Percentiles rank a stretch among this genome's conserved stretches.
phyloP scores from a whole-genome alignment of 495 filamentous ascomycete species.

The Xylaria intraflava region DNA sequence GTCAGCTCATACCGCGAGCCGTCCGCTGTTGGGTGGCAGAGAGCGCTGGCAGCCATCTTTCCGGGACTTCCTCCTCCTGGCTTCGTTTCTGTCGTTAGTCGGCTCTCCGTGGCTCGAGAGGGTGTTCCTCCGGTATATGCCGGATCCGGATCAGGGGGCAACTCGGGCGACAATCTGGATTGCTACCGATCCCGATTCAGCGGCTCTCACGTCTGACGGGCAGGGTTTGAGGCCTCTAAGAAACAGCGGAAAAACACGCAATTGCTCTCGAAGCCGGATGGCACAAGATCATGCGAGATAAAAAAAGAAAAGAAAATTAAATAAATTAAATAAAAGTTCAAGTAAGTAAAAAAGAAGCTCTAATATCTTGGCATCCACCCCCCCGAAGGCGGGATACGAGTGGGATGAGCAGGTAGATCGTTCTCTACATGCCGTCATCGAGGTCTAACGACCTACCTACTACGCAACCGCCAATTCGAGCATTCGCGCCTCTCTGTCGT shows the following conservation, averaged over 20 bases:
- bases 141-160: constrained; percentile 9
- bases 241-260: background rate
- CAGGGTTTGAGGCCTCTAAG: background rate
- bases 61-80: background rate
- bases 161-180: background rate
- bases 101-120: background rate
- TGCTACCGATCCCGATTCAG: background rate
- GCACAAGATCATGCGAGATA: background rate
- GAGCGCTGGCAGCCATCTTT: background rate
- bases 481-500: too few species aligned
- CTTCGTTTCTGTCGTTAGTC: background rate
- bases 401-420: too few species aligned
- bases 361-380: background rate
- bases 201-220: background rate
- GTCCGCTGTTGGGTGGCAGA: constrained; percentile 34
- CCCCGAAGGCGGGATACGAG: constrained; percentile 1
- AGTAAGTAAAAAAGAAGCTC: background rate
- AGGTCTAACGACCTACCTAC: too few species aligned
- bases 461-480: too few species aligned
- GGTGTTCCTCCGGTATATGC: background rate
- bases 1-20: constrained; percentile 50
- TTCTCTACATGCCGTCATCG: too few species aligned
- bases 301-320: background rate
- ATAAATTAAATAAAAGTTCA: too few species aligned
- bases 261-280: background rate